These are phyloP conservation scores for Chytriomyces confervae DNA, from an alignment of 192 early-diverging fungal genomes.

Conservation along the genomic window DNA sequence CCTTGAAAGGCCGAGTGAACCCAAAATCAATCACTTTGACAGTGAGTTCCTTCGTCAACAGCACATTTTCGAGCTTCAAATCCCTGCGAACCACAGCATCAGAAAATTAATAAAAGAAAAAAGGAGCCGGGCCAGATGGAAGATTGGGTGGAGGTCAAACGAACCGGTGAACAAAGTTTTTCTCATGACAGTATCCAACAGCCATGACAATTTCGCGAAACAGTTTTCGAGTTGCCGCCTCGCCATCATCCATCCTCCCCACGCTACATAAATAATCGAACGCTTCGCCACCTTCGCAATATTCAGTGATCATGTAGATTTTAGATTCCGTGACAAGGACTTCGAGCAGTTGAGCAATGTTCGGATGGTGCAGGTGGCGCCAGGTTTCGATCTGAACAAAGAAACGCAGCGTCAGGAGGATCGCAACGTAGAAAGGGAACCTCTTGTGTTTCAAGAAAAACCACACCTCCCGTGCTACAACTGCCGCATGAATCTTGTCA, in stretches of 20 bases:
- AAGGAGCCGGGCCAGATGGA: background rate
- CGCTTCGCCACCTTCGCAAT: constrained; percentile 72
- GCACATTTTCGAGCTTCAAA: constrained; percentile 94
- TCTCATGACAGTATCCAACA: constrained; percentile 59
- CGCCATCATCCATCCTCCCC: constrained; percentile 57
- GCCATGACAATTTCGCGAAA: constrained; percentile 59
- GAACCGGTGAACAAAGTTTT: constrained; percentile 58
- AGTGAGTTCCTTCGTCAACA: constrained; percentile 82
- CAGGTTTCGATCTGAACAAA: constrained; percentile 62
- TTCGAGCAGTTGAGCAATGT: constrained; percentile 80
- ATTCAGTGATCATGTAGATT: constrained; percentile 84
- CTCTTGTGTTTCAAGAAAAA: constrained; percentile 41
- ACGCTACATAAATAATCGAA: constrained; percentile 88
- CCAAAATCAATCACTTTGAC: constrained; percentile 98
- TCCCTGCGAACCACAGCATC: constrained; percentile 57
- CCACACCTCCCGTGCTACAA: constrained; percentile 50
- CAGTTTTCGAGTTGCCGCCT: constrained; percentile 36
- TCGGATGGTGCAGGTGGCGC: constrained; percentile 76
- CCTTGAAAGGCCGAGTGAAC: constrained; percentile 48
- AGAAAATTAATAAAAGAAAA: background rate
- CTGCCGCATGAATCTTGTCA: constrained; percentile 56
- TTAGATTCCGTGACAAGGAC: constrained; percentile 72
- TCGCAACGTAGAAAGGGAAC: background rate
- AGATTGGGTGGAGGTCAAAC: background rate
- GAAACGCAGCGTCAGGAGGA: constrained; percentile 1